A percentile compares a stretch with the other conserved stretches of the same genome.
These are phyloP conservation scores for Pyrenophora graminea DNA, from an alignment of 2,329 filamentous ascomycete species.

Conservation along the genomic window DNA sequence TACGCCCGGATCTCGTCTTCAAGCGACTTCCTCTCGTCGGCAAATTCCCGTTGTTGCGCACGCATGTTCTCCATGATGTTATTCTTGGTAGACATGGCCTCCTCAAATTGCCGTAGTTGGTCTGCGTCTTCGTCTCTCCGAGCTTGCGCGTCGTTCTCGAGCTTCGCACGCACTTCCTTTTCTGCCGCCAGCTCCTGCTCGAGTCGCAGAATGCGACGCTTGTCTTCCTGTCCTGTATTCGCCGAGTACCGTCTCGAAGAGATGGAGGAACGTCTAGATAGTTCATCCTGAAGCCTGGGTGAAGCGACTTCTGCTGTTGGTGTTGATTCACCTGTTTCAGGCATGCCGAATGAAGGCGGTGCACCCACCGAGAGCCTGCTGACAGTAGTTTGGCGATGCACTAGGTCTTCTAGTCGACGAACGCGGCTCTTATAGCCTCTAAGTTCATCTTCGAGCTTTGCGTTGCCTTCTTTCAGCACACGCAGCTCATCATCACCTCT, in stretches of 20 bases:
- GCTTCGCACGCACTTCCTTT: constrained; percentile 65
- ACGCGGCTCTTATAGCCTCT: constrained; percentile 91
- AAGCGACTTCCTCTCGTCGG: constrained; percentile 79
- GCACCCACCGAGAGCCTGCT: constrained; percentile 58
- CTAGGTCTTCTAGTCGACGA: constrained; percentile 84
- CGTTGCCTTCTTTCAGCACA: constrained; percentile 55
- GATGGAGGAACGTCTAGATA: constrained; percentile 63
- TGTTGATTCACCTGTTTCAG: constrained; percentile 43
- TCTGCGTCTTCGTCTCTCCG: constrained; percentile 61
- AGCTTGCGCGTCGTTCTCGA: constrained; percentile 71
- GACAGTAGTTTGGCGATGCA: constrained; percentile 76
- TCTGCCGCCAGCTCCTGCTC: constrained; percentile 79
- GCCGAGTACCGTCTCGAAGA: constrained; percentile 66
- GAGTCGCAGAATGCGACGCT: constrained; percentile 67
- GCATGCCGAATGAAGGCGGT: constrained; percentile 41
- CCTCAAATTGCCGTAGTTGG: constrained; percentile 73
- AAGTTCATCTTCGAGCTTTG: constrained; percentile 64
- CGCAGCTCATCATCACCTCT: constrained; percentile 83
- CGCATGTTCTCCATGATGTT: constrained; percentile 96
- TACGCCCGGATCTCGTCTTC: constrained; percentile 78
- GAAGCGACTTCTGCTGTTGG: constrained; percentile 43
- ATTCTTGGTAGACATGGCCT: constrained; percentile 88
- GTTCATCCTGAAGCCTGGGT: constrained; percentile 47
- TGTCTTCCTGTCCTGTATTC: constrained; percentile 63
- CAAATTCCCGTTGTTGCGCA: constrained; percentile 84